Evolutionary conservation across 805 yeast genomes (phyloP), one percentile per base, ranked within the genome.

Genomic region (Starmerella floris): DNA sequence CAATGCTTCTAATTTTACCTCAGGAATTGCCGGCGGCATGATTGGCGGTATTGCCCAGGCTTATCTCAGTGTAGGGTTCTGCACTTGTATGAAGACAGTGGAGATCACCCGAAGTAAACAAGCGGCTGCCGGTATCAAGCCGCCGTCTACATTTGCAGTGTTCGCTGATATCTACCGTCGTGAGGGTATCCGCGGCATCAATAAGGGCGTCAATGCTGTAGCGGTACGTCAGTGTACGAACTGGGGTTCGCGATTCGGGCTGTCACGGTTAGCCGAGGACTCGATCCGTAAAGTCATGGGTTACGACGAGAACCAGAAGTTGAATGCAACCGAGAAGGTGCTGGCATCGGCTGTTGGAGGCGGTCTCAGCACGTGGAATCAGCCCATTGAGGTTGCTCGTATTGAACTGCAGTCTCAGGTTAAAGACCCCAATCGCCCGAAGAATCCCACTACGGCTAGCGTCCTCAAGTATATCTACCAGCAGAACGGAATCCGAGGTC

Each of bases 161-260:
- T 91, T 91, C 66, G 73, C 72, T 60, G 91, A 82, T 30, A 85
- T 91, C 49, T 87, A 75, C 62, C 64, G 66, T 36, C 79, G 70
- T 50, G 97, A 91, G 61, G 98, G 98, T 56, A 75, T 91, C 45
- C 72, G 79, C 53, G 98, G 98, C 56, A 84, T 91, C 61, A 88
- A 91, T 67, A 85, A 82, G 67, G 98, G 98, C 62, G 97, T 88
- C 46, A 88, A 88, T 60, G 98, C 98, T 8, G 96, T 88, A 45
- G 97, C 97, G n/a, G 79, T 88, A 52, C 79, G 98, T 67, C 98
- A 91, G 63, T 81, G 84, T 83, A 88, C 97, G 53, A 91, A 91
- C 65, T 91, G 98, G 98, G 98, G 98, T 40, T 84, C 96, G 17
- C 74, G 98, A 60, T 88, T 87, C 57, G 98, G 97, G 28, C 71